A percentile compares a stretch with the other conserved stretches of the same genome.
Conservation (phyloP, 2,329 filamentous ascomycete species). For the Cercospora janseana region DNA sequence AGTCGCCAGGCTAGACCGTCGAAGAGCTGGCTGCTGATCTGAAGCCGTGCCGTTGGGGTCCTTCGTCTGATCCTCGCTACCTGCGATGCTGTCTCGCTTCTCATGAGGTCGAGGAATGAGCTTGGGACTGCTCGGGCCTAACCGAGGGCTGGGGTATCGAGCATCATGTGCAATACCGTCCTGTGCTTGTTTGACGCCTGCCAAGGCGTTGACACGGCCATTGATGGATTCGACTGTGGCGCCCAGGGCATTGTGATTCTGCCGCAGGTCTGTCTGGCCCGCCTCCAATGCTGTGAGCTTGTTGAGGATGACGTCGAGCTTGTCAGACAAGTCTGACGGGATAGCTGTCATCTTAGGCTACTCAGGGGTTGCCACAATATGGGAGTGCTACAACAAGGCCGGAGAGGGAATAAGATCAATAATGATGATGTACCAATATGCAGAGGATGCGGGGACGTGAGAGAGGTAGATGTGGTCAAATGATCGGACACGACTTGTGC, state of each 20-base stretch:
- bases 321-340: slow-evolving; percentile 18
- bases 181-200: slow-evolving; percentile 57
- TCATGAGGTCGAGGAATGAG: slow-evolving; percentile 24
- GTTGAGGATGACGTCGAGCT: slow-evolving; percentile 55
- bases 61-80: slow-evolving; percentile 26
- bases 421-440: not conserved
- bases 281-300: slow-evolving; percentile 56
- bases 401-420: not conserved
- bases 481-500: not conserved
- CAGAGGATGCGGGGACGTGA: not conserved
- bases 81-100: slow-evolving; percentile 30
- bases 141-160: slow-evolving; percentile 28
- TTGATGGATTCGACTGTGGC: slow-evolving; percentile 60
- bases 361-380: not conserved
- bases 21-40: slow-evolving; percentile 29
- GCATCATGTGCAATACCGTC: slow-evolving; percentile 47
- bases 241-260: slow-evolving; percentile 55
- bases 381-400: not conserved
- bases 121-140: slow-evolving; percentile 27
- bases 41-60: slow-evolving; percentile 22
- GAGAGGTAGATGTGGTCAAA: no score
- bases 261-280: slow-evolving; percentile 56
- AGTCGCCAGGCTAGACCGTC: slow-evolving; percentile 42
- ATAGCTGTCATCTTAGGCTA: slow-evolving; percentile 5
- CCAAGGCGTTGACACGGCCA: slow-evolving; percentile 60